phyloP scores from a whole-genome alignment of 2,329 filamentous ascomycete species.

The Penicillium hordei region DNA sequence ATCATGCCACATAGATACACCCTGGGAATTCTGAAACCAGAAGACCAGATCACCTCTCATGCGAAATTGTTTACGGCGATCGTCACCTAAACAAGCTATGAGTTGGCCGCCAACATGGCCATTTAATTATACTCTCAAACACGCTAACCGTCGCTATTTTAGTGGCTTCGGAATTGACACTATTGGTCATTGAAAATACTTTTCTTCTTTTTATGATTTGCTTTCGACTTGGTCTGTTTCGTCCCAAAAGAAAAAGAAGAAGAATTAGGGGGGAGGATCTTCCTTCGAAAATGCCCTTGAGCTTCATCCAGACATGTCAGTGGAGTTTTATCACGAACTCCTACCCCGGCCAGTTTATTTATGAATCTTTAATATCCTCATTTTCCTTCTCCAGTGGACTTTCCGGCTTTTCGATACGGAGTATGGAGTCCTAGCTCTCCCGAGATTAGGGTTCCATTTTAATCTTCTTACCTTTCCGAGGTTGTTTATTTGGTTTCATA shows the following conservation, averaged over 20 bases:
- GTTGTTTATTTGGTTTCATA: conserved; percentile 1
- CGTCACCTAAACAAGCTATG: conserved; percentile 20
- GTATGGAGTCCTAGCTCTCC: not conserved
- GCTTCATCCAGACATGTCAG: conserved; percentile 8
- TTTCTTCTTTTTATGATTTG: conserved; percentile 6
- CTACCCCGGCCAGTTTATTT: conserved; percentile 15
- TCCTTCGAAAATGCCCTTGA: conserved; percentile 1
- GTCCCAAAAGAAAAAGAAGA: not conserved
- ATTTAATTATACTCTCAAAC: conserved; percentile 18
- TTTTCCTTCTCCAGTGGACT: conserved; percentile 5
- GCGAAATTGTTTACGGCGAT: conserved; percentile 27
- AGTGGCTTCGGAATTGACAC: conserved; percentile 2
- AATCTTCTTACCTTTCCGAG: conserved; percentile 5
- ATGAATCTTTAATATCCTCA: conserved; percentile 3
- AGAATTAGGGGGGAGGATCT: conserved; percentile 9
- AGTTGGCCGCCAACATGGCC: conserved; percentile 8
- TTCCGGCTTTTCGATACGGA: not conserved
- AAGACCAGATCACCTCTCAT: conserved; percentile 21
- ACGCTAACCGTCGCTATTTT: conserved; percentile 22
- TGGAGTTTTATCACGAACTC: conserved; percentile 23
- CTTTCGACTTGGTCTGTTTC: not conserved
- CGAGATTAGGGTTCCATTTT: conserved; percentile 7
- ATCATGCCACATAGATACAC: conserved; percentile 11
- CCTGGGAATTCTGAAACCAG: conserved; percentile 19
- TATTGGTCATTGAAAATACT: conserved; percentile 15